These are phyloP conservation scores for Penicillium fimorum DNA, from an alignment of 495 filamentous ascomycete genomes.

Conservation along the genomic window DNA sequence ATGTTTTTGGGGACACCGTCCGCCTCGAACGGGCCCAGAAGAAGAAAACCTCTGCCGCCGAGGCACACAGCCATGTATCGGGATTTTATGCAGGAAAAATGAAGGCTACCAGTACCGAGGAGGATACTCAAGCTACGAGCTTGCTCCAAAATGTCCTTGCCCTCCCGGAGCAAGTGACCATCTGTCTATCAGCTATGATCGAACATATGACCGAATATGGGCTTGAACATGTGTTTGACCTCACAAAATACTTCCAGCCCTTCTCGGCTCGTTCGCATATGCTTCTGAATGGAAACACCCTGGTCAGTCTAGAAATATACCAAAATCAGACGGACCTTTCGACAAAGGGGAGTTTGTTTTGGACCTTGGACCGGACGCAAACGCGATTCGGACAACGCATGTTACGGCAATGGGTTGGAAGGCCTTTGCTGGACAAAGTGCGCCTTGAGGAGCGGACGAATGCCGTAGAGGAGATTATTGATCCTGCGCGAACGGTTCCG, in stretches of 20 bases:
- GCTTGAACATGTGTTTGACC: slow-evolving; percentile 90
- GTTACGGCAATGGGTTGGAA: slow-evolving; percentile 91
- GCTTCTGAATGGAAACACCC: slow-evolving; percentile 92
- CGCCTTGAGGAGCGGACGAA: slow-evolving; percentile 79
- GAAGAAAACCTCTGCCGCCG: slow-evolving; percentile 77
- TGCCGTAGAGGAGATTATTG: slow-evolving; percentile 86
- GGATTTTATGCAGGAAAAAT: slow-evolving; percentile 92
- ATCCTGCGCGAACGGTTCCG: slow-evolving; percentile 57
- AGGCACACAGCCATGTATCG: slow-evolving; percentile 84
- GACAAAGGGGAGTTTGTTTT: slow-evolving; percentile 87
- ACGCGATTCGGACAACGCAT: slow-evolving; percentile 88
- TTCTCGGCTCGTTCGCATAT: slow-evolving; percentile 95
- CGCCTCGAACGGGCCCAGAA: slow-evolving; percentile 76
- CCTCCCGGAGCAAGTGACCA: slow-evolving; percentile 79
- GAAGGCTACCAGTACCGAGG: slow-evolving; percentile 53
- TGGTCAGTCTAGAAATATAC: slow-evolving; percentile 94
- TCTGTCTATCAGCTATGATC: slow-evolving; percentile 97
- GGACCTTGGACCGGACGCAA: slow-evolving; percentile 89
- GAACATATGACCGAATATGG: slow-evolving; percentile 91
- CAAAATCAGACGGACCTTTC: slow-evolving; percentile 88
- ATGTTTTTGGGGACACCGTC: slow-evolving; percentile 88
- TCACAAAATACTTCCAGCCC: slow-evolving; percentile 96
- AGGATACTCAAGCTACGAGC: slow-evolving; percentile 50
- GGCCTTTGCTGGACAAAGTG: slow-evolving; percentile 77
- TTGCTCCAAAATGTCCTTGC: slow-evolving; percentile 84